Evolutionary conservation across 2,329 filamentous ascomycete species (phyloP).

Genomic region (Aspergillus flavus): DNA sequence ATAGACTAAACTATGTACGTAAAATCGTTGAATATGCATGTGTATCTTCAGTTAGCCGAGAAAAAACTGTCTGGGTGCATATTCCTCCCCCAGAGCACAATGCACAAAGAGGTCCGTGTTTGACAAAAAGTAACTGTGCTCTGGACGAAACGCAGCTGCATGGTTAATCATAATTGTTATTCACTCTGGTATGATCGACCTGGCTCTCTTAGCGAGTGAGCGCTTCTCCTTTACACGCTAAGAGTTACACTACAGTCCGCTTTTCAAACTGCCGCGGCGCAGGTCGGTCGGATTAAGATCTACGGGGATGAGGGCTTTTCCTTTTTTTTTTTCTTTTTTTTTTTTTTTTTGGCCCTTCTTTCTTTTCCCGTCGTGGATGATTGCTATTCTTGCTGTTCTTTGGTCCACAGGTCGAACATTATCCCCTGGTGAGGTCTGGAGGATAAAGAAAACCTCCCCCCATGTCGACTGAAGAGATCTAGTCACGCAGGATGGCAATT

Average conservation of each 20-base stretch:
- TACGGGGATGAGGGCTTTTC: neutral
- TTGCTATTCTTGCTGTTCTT: neutral
- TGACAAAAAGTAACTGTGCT: neutral
- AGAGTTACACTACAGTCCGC: slow-evolving; percentile 4
- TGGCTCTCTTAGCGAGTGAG: neutral
- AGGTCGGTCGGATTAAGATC: slow-evolving; percentile 11
- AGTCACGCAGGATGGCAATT: slow-evolving; percentile 16
- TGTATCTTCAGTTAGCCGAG: slow-evolving; percentile 6
- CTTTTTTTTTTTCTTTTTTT: neutral
- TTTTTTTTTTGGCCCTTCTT: neutral
- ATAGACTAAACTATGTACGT: neutral
- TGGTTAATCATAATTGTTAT: neutral
- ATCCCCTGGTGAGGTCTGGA: neutral
- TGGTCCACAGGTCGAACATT: neutral
- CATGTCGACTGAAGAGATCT: slow-evolving; percentile 5
- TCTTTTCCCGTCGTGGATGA: neutral
- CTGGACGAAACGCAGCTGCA: neutral
- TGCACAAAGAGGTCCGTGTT: slow-evolving; percentile 22
- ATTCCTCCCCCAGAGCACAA: slow-evolving; percentile 13
- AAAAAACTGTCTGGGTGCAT: neutral
- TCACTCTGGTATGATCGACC: slow-evolving; percentile 5
- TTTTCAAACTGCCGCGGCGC: slow-evolving; percentile 1
- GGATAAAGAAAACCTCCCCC: neutral
- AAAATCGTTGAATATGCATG: slow-evolving; percentile 11
- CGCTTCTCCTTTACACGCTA: neutral